phyloP scores from a whole-genome alignment of 2,329 filamentous ascomycete species.

The Paradendryphiella salina region DNA sequence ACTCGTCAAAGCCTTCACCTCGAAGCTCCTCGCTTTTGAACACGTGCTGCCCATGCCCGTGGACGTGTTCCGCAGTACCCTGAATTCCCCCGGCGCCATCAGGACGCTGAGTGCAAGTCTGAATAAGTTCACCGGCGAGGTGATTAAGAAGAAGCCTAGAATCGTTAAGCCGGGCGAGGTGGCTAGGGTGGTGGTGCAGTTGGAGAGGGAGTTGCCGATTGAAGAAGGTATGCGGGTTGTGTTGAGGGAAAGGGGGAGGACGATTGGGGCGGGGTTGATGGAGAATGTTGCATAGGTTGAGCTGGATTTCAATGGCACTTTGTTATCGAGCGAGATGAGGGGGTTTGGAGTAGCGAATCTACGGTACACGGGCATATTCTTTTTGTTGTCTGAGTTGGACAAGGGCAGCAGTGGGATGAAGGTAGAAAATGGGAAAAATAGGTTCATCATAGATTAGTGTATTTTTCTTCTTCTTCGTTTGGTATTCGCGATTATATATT shows the following conservation, averaged over 20 bases:
- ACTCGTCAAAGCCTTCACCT: constrained; percentile 73
- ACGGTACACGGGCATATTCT: too few relatives aligned
- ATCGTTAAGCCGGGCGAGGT: constrained; percentile 79
- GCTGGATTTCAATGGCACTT: background rate
- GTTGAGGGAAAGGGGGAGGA: constrained; percentile 76
- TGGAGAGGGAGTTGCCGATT: constrained; percentile 74
- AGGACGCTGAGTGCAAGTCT: constrained; percentile 70
- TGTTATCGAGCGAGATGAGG: background rate
- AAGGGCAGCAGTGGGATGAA: too few relatives aligned
- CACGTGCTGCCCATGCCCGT: constrained; percentile 85
- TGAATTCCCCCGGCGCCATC: constrained; percentile 78
- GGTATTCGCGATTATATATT: too few relatives aligned
- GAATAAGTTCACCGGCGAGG: constrained; percentile 76
- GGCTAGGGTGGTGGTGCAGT: constrained; percentile 74
- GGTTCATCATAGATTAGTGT: background rate
- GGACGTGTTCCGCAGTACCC: constrained; percentile 82
- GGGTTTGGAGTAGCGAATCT: background rate
- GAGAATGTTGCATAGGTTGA: constrained; percentile 53
- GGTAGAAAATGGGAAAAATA: too few relatives aligned
- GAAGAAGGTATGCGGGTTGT: constrained; percentile 81
- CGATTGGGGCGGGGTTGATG: constrained; percentile 83
- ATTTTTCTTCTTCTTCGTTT: too few relatives aligned
- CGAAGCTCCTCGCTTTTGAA: constrained; percentile 87
- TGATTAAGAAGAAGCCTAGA: constrained; percentile 80
- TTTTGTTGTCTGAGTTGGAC: too few relatives aligned